Evolutionary conservation across 352 stramenopile genomes (phyloP).

Genomic region (Discostella stelligera): DNA sequence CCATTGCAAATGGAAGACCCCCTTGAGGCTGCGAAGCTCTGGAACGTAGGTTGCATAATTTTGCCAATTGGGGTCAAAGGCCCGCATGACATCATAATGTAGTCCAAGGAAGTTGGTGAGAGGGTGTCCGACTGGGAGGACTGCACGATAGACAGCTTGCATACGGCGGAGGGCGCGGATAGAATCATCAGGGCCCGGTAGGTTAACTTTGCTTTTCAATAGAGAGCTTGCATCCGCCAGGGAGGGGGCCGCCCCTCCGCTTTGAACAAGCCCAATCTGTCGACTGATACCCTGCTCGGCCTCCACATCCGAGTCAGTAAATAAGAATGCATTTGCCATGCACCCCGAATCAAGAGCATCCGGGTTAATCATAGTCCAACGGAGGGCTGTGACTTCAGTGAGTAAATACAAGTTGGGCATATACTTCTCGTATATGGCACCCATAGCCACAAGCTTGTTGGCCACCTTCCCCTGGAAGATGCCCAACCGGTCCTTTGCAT

Average conservation of each 20-base stretch:
- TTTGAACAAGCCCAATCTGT: not conserved
- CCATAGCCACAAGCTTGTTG: not conserved
- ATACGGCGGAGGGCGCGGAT: not conserved
- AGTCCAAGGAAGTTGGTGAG: not conserved
- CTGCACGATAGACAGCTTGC: not conserved
- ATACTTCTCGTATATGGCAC: conserved; percentile 1
- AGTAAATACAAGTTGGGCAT: not conserved
- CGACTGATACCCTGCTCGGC: conserved; percentile 2
- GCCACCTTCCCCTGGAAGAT: conserved; percentile 14
- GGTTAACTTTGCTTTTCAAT: conserved; percentile 9
- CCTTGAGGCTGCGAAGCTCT: not conserved
- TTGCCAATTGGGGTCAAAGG: not conserved
- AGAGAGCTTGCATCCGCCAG: conserved; percentile 1
- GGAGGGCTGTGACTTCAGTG: not conserved
- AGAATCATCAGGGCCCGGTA: not conserved
- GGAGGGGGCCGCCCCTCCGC: not conserved
- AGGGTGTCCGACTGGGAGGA: conserved; percentile 2
- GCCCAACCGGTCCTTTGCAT: conserved; percentile 1
- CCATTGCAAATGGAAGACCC: not conserved
- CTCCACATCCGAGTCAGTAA: conserved; percentile 15
- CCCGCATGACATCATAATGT: not conserved
- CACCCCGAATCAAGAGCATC: conserved; percentile 2
- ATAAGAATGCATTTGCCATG: conserved; percentile 16
- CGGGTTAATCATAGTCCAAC: conserved; percentile 12
- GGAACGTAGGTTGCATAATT: not conserved